Evolutionary conservation across 2,329 filamentous ascomycete genomes (phyloP).

Genomic region (Hypoxylon sp.): DNA sequence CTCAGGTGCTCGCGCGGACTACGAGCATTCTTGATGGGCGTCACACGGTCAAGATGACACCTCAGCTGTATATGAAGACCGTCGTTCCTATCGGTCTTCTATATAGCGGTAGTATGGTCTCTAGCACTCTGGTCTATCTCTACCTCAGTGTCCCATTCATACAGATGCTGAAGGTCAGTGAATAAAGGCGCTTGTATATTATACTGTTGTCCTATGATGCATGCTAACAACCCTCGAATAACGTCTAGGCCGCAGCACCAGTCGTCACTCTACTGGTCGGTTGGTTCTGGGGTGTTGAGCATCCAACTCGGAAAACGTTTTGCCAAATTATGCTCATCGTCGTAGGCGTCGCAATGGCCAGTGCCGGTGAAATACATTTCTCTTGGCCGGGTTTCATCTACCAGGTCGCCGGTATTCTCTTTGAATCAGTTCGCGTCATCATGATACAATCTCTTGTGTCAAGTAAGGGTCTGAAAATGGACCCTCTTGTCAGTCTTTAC

Average conservation of each 20-base stretch:
- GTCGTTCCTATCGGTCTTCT: slow-evolving; percentile 77
- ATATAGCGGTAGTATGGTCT: slow-evolving; percentile 76
- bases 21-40: slow-evolving; percentile 75
- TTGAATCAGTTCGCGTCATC: slow-evolving; percentile 85
- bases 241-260: slow-evolving; percentile 70
- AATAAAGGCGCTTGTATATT: not conserved
- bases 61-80: slow-evolving; percentile 72
- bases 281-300: slow-evolving; percentile 71
- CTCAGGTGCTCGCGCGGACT: slow-evolving; percentile 75
- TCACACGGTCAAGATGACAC: slow-evolving; percentile 73
- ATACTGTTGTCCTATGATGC: not conserved
- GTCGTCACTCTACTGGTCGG: slow-evolving; percentile 76
- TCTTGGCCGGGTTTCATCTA: slow-evolving; percentile 75
- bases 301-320: slow-evolving; percentile 62
- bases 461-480: slow-evolving; percentile 85
- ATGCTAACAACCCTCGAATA: not conserved
- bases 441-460: slow-evolving; percentile 89
- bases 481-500: slow-evolving; percentile 88
- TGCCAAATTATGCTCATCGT: slow-evolving; percentile 68
- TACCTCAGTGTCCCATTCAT: slow-evolving; percentile 78
- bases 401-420: slow-evolving; percentile 82
- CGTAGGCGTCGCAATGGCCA: slow-evolving; percentile 67
- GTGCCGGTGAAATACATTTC: slow-evolving; percentile 77
- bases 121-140: slow-evolving; percentile 77
- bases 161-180: slow-evolving; percentile 74